Evolutionary conservation across 78 protist species (phyloP).

Genomic region (Dictyostelium intermedium): DNA sequence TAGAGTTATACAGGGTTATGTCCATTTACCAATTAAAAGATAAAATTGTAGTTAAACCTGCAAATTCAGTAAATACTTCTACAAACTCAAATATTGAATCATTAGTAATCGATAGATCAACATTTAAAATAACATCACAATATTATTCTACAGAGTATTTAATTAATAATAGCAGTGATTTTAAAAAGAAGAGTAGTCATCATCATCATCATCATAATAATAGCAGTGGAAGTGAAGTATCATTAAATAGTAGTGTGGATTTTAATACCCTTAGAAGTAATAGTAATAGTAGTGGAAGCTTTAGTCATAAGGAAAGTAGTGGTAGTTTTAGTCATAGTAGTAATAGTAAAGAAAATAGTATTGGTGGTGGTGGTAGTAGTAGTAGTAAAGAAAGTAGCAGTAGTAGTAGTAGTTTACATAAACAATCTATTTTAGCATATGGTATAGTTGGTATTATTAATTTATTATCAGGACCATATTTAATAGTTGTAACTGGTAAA

Average conservation of each 20-base stretch:
- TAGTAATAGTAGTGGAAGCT: too few relatives aligned
- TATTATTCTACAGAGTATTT: not conserved
- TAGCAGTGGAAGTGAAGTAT: not conserved
- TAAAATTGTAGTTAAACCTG: constrained; percentile 16
- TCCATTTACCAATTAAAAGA: constrained; percentile 6
- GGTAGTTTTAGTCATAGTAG: not conserved
- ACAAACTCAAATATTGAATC: not conserved
- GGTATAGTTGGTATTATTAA: constrained; percentile 71
- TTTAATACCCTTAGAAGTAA: not conserved
- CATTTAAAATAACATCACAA: not conserved
- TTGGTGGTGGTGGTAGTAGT: not conserved
- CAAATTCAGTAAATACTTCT: not conserved
- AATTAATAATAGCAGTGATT: not conserved
- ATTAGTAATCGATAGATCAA: not conserved
- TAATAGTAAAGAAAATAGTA: not conserved
- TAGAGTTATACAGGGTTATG: constrained; percentile 17
- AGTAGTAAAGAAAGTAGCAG: not conserved
- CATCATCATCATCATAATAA: not conserved
- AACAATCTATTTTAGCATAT: constrained; percentile 35
- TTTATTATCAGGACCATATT: constrained; percentile 59
- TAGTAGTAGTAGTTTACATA: not conserved
- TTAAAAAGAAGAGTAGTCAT: not conserved
- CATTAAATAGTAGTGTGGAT: not conserved
- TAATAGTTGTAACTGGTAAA: constrained; percentile 15
- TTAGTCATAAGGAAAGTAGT: not conserved